Evolutionary conservation across 192 early-diverging fungal genomes (phyloP).

Genomic region (Pecoramyces ruminantium): DNA sequence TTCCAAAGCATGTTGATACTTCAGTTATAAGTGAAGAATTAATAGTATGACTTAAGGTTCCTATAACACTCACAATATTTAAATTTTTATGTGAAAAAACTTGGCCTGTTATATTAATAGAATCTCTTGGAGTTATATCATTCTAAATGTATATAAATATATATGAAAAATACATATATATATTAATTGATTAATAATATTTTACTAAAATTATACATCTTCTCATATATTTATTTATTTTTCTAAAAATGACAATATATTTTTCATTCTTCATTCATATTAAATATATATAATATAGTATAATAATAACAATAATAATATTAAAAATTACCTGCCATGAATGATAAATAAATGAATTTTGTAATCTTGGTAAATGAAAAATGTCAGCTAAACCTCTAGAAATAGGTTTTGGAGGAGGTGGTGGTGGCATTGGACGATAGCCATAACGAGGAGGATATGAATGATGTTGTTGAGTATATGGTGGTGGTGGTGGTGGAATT

Average conservation of each 20-base stretch:
- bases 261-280: no score
- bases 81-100: constrained; percentile 47
- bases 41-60: constrained; percentile 58
- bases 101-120: constrained; percentile 30
- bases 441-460: neutral
- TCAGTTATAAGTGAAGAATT: constrained; percentile 54
- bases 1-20: constrained; percentile 11
- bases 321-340: neutral
- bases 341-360: neutral
- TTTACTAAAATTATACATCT: no score
- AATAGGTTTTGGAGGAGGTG: neutral
- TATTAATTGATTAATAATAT: no score
- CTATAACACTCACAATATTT: constrained; percentile 60
- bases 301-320: no score
- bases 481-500: neutral
- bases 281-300: no score
- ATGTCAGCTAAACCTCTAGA: neutral
- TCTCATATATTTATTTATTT: no score
- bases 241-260: no score
- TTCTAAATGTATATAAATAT: constrained; percentile 4
- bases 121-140: constrained; percentile 26
- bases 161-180: no score
- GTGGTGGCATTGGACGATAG: neutral
- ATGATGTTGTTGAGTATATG: neutral
- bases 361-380: neutral